A percentile compares a stretch with the other conserved stretches of the same genome.
These are phyloP conservation scores for Tricholoma flavovirens DNA, from an alignment of 768 basidiomycete species.

Conservation along the genomic window DNA sequence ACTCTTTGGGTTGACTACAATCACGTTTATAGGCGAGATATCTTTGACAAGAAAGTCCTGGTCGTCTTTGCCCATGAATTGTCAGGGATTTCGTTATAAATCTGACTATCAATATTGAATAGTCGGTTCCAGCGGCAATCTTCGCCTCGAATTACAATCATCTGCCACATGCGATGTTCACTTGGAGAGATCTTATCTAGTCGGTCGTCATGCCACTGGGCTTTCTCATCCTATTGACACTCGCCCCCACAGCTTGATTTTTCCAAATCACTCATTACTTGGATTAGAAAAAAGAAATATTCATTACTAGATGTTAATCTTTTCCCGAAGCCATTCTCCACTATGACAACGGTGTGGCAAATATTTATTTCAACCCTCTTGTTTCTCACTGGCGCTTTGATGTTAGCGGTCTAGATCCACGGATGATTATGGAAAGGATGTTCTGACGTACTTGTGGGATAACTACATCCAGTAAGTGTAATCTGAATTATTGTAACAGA, in stretches of 20 bases:
- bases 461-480: slow-evolving; percentile 83
- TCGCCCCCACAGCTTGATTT: slow-evolving; percentile 63
- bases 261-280: slow-evolving; percentile 71
- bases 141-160: slow-evolving; percentile 78
- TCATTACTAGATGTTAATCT: slow-evolving; percentile 86
- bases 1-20: background rate
- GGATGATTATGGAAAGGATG: slow-evolving; percentile 45
- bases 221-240: background rate
- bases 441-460: slow-evolving; percentile 90
- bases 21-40: slow-evolving; percentile 49
- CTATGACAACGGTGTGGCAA: slow-evolving; percentile 28
- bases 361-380: background rate
- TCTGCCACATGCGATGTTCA: slow-evolving; percentile 67
- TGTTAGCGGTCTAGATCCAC: slow-evolving; percentile 34
- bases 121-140: slow-evolving; percentile 61
- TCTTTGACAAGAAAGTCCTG: slow-evolving; percentile 71
- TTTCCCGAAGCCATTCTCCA: slow-evolving; percentile 49
- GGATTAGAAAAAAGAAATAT: slow-evolving; percentile 64
- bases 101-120: background rate
- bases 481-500: background rate
- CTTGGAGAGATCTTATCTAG: slow-evolving; percentile 80
- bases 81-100: slow-evolving; percentile 40
- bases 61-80: slow-evolving; percentile 94
- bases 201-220: slow-evolving; percentile 25
- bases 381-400: background rate